Evolutionary conservation across 2,329 filamentous ascomycete species (phyloP), one percentile per base, ranked within the genome.

Genomic region (Huntiella decipiens): DNA sequence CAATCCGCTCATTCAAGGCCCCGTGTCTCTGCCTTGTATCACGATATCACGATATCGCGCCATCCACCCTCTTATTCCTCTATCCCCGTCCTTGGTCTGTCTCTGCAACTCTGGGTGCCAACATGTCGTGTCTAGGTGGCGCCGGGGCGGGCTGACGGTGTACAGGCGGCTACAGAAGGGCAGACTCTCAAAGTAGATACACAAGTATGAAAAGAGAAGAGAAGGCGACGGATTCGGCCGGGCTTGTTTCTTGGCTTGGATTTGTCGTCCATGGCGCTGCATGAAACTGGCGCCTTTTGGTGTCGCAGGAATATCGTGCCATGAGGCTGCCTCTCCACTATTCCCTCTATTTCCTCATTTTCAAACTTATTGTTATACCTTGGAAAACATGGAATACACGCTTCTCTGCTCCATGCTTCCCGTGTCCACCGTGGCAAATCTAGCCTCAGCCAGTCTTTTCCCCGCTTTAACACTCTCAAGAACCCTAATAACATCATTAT

Each of bases 401-500:
- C 77, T 82, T n/a, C 16, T 16, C 52, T 63, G 81, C 3, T 71
- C 67, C 53, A 67, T 71, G 0, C 70, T 59, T 5, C 74, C 77
- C 43, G 82, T 59, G 53, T 73, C 76, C 52, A 82, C 58, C 38
- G 67, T 71, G 32, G 73, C 68, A 57, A 87, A 94, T 45, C 73
- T 67, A 22, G 77, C 71, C 62, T 95, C 87, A 0, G 81, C 68
- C 37, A 92, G 66, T 46, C 86, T 68, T 57, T 74, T 83, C 3
- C 79, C 80, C 1, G 71, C 76, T 53, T 79, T 82, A 53, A 94
- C 68, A 58, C 84, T 87, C 57, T 92, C 82, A n/a, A 93, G 62
- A 4, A 83, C 74, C 83, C 81, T 83, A 34, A 36, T 15, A 37
- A 32, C n/a, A 46, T 38, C 10, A 12, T 15, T 31, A 36, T 43